These are phyloP conservation scores for Leccinum angustisporum DNA, from an alignment of 1,284 basidiomycete species.

Conservation along the genomic window DNA sequence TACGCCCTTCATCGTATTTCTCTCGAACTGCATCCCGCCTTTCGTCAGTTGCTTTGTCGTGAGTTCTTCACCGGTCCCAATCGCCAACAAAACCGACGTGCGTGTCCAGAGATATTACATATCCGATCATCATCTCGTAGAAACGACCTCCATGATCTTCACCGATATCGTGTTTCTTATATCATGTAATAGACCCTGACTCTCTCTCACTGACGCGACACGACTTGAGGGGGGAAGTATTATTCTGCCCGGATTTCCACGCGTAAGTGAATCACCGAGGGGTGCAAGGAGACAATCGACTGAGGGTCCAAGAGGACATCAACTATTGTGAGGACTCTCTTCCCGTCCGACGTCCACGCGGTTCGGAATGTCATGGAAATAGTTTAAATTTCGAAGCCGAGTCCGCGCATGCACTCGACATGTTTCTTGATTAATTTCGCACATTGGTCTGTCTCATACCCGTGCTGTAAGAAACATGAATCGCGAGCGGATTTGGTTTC, in stretches of 20 bases:
- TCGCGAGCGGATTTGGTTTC: conserved; percentile 90
- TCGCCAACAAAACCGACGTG: too few relatives aligned
- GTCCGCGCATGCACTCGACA: conserved; percentile 85
- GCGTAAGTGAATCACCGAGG: not conserved
- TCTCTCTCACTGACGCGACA: not conserved
- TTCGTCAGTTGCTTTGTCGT: too few relatives aligned
- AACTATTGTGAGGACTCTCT: not conserved
- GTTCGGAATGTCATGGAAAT: not conserved
- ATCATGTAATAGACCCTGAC: not conserved
- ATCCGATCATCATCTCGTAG: too few relatives aligned
- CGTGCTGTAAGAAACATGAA: conserved; percentile 86
- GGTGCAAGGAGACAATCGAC: not conserved
- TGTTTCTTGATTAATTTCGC: conserved; percentile 78
- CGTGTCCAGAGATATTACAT: too few relatives aligned
- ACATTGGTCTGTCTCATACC: conserved; percentile 77
- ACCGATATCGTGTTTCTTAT: not conserved
- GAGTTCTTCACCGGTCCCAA: too few relatives aligned
- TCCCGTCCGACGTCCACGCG: not conserved
- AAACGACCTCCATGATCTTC: too few relatives aligned
- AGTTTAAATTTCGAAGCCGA: conserved; percentile 79
- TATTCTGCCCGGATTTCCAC: not conserved
- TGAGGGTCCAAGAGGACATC: not conserved
- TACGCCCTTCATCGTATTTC: too few relatives aligned
- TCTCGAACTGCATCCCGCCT: too few relatives aligned
- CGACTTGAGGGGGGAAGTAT: not conserved